Conservation (phyloP, 768 basidiomycete genomes). For the Chalciporus piperatus region DNA sequence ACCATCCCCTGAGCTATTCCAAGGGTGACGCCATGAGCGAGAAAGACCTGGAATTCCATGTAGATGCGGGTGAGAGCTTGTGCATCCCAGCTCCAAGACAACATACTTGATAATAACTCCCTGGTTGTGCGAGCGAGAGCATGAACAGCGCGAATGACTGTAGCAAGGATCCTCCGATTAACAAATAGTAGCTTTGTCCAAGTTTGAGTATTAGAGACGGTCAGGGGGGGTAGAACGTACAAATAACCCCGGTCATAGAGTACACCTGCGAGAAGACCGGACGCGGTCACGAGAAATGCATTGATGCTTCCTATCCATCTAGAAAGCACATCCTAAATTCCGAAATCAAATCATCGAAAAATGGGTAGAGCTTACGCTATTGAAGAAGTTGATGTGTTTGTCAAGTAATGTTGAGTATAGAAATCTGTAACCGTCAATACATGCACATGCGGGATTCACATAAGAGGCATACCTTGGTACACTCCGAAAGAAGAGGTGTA, state of each 20-base stretch:
- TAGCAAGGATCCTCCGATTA: slow-evolving; percentile 45
- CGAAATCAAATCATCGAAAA: neutral
- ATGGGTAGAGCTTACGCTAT: slow-evolving; percentile 32
- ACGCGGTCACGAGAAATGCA: slow-evolving; percentile 35
- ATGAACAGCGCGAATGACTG: slow-evolving; percentile 41
- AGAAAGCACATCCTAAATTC: neutral
- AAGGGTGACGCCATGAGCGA: slow-evolving; percentile 46
- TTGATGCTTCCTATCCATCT: slow-evolving; percentile 50
- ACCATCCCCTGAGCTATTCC: slow-evolving; percentile 47
- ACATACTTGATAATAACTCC: slow-evolving; percentile 42
- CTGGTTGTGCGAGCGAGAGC: slow-evolving; percentile 42
- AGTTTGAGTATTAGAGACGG: neutral
- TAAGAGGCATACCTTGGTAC: slow-evolving; percentile 33
- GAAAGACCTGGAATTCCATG: slow-evolving; percentile 37
- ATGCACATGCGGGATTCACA: neutral
- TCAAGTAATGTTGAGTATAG: slow-evolving; percentile 36
- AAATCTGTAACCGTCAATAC: slow-evolving; percentile 29
- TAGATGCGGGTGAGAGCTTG: neutral
- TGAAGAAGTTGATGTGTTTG: slow-evolving; percentile 31
- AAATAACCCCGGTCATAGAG: slow-evolving; percentile 55
- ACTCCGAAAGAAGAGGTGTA: slow-evolving; percentile 38
- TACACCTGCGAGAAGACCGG: slow-evolving; percentile 42
- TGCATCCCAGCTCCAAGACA: neutral
- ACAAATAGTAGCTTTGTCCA: slow-evolving; percentile 37
- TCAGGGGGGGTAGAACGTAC: slow-evolving; percentile 18